Percentiles rank a stretch among this genome's conserved stretches.
Evolutionary conservation across 2,329 filamentous ascomycete species (phyloP).

Genomic region (Alternaria sp.): DNA sequence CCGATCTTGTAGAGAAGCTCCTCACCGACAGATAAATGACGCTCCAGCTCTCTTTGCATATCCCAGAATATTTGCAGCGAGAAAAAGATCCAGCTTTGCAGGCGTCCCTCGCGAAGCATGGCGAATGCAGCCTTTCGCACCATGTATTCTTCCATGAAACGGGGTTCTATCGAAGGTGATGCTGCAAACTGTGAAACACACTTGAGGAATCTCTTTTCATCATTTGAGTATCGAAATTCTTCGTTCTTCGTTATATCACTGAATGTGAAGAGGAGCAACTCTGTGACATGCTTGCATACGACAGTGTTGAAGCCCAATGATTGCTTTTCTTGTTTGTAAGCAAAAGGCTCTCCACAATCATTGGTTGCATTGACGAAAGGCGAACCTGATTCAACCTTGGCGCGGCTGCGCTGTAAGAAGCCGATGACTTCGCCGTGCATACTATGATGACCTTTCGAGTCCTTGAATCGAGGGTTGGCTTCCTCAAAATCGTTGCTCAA

Average conservation of each 20-base stretch:
- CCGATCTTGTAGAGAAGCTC: not conserved
- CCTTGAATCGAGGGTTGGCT: not conserved
- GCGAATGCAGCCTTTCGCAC: not conserved
- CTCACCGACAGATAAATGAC: not conserved
- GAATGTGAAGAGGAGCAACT: not conserved
- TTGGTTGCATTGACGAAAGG: not conserved
- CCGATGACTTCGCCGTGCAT: not conserved
- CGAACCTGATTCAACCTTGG: not conserved
- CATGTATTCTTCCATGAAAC: not conserved
- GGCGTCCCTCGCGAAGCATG: not conserved
- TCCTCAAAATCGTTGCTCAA: not conserved
- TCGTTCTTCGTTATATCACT: not conserved
- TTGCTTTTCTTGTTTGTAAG: not conserved
- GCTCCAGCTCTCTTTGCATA: not conserved
- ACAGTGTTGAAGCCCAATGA: not conserved
- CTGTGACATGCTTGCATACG: not conserved
- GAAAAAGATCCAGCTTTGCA: not conserved
- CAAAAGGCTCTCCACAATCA: not conserved
- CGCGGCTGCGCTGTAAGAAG: not conserved
- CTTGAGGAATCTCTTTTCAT: not conserved
- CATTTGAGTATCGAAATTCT: not conserved
- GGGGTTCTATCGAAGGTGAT: not conserved
- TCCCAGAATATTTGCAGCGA: not conserved
- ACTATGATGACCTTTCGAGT: not conserved
- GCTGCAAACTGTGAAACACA: not conserved